Evolutionary conservation across 2,329 filamentous ascomycete genomes (phyloP), one percentile per base, ranked within the genome.

Genomic region (Pestalotiopsis sp.): DNA sequence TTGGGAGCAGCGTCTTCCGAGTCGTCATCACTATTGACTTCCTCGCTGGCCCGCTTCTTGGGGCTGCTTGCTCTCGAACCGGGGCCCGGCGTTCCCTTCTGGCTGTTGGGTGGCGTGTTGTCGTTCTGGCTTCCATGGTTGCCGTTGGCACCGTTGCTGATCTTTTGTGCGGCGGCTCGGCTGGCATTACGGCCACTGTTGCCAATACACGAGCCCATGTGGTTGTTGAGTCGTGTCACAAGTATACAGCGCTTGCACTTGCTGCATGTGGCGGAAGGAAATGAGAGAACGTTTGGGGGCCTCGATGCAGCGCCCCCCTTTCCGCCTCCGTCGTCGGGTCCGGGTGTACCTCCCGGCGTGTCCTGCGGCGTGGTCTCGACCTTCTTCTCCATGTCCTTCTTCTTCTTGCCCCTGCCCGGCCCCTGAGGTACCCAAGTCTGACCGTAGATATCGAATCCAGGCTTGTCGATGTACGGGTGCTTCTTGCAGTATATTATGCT

Each of bases 371-470:
- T 82, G 81, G 73, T 83, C 80, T 80, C 79, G 61, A 79, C 77
- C 80, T 84, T 88, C 82, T 88, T 90, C 78, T 90, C 88, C 82
- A 90, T 90, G 78, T 91, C 92, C 85, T 93, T 94, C 86, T 92
- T 94, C 84, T 92, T 93, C 83, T 92, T 93, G 70, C 92, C 92
- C 70, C 91, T 87, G 14, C 90, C 90, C 25, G 90, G 90, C 0
- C 88, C 88, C 25, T 91, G 91, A 20, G 90, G 90, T 14, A 93
- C 90, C 87, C 93, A 95, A 36, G 91, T 93, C 80, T 94, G 93
- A 64, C 92, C 92, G 79, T 94, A 94, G 72, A 95, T 93, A 79
- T 95, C 92, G 81, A 90, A 92, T 70, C 92, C 92, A 2, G 89
- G 85, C 77, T 92, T 91, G 73, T 93, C 89, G 70, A 93, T 92